Evolutionary conservation across 495 filamentous ascomycete species (phyloP), one percentile per base, ranked within the genome.

Genomic region (Hypoxylon crocopeplum): DNA sequence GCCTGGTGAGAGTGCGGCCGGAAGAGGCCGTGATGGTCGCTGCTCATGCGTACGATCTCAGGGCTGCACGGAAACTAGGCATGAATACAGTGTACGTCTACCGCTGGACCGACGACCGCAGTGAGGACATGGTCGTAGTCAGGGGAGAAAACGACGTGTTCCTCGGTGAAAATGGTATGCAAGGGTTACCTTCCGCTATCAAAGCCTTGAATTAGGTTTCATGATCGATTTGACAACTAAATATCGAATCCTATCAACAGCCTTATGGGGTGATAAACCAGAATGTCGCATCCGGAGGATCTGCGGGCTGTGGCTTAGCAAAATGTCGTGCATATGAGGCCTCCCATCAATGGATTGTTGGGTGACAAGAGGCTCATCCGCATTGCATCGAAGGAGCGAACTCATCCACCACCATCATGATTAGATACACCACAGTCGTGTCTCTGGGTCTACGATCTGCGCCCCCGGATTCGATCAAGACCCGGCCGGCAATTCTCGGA

Each of bases 21-120:
- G 70, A 78, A 15, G 75, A 85, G 57, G 72, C 72, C n/a, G 78
- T 82, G 2, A 67, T 77, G 69, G 79, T 83, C 11, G 82, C 81
- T 8, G 81, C 81, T 24, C 80, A 84, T 71, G 80, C 79, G 12
- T 83, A 79, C 67, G 81, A 83, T 57, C 41, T 81, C 3, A 66
- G 76, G 7, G 81, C 75, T 0, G 82, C 78, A 13, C 74, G 71
- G 60, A 62, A 41, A 6, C 62, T 66, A 19, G 81, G 82, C 1
- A 73, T 84, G 72, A 74, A 64, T 48, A 82, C 79, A 0, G 56
- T 79, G n/a, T 83, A 84, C 65, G 58, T 84, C 4, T 69, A 75
- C 48, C 62, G 83, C 16, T 82, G 76, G 76, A 83, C 81, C 0
- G 82, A 84, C 58, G 82, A 84, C 67, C 50, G 79, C 2, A 55